These are phyloP conservation scores for Tulasnella sp. DNA, from an alignment of 768 basidiomycete genomes.

Conservation along the genomic window DNA sequence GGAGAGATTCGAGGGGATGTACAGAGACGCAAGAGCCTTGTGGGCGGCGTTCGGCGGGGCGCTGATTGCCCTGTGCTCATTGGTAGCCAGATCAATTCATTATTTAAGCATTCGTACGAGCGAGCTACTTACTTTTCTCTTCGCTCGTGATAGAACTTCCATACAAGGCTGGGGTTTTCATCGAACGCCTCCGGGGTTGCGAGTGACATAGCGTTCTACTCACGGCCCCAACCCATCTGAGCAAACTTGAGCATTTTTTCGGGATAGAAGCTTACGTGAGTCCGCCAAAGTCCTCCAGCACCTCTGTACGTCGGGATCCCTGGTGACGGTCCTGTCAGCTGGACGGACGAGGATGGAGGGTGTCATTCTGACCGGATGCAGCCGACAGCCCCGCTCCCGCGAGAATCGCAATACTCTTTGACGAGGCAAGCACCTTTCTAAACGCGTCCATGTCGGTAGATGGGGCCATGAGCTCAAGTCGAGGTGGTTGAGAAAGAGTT, in stretches of 20 bases:
- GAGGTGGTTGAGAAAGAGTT: neutral
- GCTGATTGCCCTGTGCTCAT: slow-evolving; percentile 30
- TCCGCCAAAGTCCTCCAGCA: neutral
- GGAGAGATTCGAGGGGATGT: slow-evolving; percentile 31
- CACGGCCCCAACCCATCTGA: slow-evolving; percentile 39
- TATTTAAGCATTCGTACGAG: no score
- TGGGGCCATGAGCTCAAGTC: neutral
- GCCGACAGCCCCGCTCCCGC: slow-evolving; percentile 55
- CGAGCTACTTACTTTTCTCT: slow-evolving; percentile 28
- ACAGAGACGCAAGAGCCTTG: neutral
- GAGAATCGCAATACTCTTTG: slow-evolving; percentile 31
- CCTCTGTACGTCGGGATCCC: slow-evolving; percentile 42
- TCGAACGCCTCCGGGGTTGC: slow-evolving; percentile 44
- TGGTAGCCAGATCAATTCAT: neutral
- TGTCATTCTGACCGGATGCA: slow-evolving; percentile 37
- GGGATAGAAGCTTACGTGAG: neutral
- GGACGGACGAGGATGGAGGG: slow-evolving; percentile 12
- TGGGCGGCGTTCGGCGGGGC: slow-evolving; percentile 49
- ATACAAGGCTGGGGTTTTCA: slow-evolving; percentile 38
- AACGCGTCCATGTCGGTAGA: neutral
- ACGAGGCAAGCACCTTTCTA: neutral
- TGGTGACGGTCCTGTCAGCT: slow-evolving; percentile 8
- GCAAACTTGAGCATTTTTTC: slow-evolving; percentile 11
- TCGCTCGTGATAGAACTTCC: slow-evolving; percentile 60
- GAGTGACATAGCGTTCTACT: slow-evolving; percentile 37